Percentiles rank a stretch among this genome's conserved stretches.
Conservation (phyloP, 305 asterid genomes). For the Fraxinus albicans region DNA sequence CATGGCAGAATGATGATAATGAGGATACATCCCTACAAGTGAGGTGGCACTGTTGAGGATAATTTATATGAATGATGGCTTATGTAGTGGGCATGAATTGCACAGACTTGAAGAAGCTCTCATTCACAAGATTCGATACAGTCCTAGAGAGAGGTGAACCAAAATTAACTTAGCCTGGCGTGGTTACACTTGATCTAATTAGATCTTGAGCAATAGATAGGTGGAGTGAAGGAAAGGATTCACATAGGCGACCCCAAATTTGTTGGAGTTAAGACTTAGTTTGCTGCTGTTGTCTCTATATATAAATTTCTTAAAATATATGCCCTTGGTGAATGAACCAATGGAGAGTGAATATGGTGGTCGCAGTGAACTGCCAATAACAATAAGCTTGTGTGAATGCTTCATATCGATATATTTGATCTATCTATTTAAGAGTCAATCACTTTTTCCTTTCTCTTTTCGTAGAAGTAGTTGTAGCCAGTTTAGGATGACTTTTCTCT, state of each 20-base stretch:
- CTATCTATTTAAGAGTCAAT: neutral
- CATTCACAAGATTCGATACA: neutral
- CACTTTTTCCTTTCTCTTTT: neutral
- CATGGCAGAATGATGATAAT: neutral
- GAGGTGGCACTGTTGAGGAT: neutral
- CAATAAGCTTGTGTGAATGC: neutral
- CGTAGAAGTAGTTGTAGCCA: neutral
- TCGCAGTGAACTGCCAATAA: neutral
- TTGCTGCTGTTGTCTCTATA: neutral
- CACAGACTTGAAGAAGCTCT: neutral
- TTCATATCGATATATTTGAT: constrained; percentile 3
- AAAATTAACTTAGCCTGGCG: neutral
- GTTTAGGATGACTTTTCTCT: neutral
- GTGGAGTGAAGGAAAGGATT: neutral
- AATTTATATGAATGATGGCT: neutral
- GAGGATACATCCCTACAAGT: neutral
- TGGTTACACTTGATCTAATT: neutral
- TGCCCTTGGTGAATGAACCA: neutral
- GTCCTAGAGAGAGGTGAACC: neutral
- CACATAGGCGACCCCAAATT: neutral
- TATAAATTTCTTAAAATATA: neutral
- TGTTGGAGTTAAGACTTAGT: neutral
- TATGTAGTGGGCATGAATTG: neutral
- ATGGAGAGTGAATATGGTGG: neutral
- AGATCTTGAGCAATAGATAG: neutral